These are phyloP conservation scores for Zygoascus ofunaensis DNA, from an alignment of 805 yeast species.

Conservation along the genomic window DNA sequence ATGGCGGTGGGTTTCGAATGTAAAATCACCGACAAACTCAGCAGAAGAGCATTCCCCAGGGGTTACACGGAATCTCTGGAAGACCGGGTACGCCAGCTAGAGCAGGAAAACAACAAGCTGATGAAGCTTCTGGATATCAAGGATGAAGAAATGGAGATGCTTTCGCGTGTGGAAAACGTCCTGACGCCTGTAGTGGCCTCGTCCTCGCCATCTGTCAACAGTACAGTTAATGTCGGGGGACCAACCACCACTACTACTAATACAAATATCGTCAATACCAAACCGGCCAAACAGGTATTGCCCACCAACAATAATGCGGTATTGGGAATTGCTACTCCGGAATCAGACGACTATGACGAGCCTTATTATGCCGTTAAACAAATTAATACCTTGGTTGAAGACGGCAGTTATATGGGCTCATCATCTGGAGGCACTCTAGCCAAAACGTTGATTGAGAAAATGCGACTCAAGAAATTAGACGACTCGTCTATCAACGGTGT, in stretches of 20 bases:
- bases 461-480: conserved; percentile 18
- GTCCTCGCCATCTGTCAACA: not conserved
- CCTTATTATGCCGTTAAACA: conserved; percentile 22
- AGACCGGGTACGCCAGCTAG: conserved; percentile 78
- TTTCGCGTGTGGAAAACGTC: conserved; percentile 24
- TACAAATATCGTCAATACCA: not conserved
- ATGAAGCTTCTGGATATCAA: conserved; percentile 53
- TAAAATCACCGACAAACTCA: conserved; percentile 75
- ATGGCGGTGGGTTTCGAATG: conserved; percentile 79
- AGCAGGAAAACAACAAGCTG: conserved; percentile 66
- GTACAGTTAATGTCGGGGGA: too few species aligned
- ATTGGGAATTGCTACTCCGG: not conserved
- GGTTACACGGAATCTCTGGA: conserved; percentile 89
- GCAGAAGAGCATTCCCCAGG: conserved; percentile 79
- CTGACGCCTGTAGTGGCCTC: conserved; percentile 5
- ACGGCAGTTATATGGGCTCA: conserved; percentile 28
- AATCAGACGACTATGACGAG: conserved; percentile 16
- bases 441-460: conserved; percentile 23
- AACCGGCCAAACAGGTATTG: not conserved
- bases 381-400: conserved; percentile 20
- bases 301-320: not conserved
- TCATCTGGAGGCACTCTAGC: conserved; percentile 28
- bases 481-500: not conserved
- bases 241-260: not conserved
- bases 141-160: conserved; percentile 50